Percentiles rank a stretch among this genome's conserved stretches.
Evolutionary conservation across 208 protist genomes (phyloP).

Genomic region (Leishmania tarentolae): DNA sequence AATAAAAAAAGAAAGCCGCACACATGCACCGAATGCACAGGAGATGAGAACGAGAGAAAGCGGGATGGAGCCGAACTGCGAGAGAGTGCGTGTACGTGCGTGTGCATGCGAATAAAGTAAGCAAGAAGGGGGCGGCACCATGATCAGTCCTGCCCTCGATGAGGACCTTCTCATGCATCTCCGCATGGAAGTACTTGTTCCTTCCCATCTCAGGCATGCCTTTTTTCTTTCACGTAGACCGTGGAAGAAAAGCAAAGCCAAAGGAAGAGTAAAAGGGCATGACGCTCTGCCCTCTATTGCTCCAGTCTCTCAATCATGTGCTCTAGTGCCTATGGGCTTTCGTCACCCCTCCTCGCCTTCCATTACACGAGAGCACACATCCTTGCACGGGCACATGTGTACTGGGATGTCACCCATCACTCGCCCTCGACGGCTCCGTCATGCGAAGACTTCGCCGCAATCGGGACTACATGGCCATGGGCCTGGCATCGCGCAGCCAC

Average conservation of each 20-base stretch:
- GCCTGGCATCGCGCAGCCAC: neutral
- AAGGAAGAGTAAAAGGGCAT: neutral
- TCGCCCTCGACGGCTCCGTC: neutral
- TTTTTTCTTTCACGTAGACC: neutral
- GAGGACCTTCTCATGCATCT: neutral
- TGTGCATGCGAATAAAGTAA: neutral
- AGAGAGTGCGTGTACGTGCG: neutral
- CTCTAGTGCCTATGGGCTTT: neutral
- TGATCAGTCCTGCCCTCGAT: neutral
- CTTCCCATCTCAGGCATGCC: neutral
- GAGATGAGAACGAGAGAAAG: neutral
- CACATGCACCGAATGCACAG: neutral
- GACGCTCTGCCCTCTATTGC: neutral
- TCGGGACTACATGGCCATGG: neutral
- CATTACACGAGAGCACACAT: slow-evolving; percentile 6
- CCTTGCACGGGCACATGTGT: neutral
- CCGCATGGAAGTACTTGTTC: no score
- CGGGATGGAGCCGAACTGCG: neutral
- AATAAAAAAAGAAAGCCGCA: neutral
- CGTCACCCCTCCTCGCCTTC: neutral
- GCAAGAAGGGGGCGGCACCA: neutral
- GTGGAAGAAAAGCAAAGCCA: neutral
- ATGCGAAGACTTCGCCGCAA: neutral
- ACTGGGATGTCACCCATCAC: neutral
- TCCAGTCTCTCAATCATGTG: neutral